Base-by-base conservation (phyloP, 2,329 filamentous ascomycete species). In the Microdochium paspali region DNA sequence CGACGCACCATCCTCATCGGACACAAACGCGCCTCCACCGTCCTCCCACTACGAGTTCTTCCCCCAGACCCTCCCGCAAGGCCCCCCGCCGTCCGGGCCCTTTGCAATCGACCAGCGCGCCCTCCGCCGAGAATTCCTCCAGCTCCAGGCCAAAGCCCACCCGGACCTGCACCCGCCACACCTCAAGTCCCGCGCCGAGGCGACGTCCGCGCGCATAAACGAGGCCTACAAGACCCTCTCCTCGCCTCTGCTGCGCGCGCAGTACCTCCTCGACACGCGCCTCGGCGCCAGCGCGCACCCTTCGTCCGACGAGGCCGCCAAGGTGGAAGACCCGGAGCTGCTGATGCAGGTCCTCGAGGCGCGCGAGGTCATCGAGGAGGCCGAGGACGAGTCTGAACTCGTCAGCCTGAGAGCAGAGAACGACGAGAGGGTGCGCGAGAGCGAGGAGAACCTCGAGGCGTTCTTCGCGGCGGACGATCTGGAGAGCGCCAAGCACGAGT, bases 21-120 rank as follows among this genome's bases (percentile, higher is more conserved):
- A 32, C n/a, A 48, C 15, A 46, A 15, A 45, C n/a, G 23, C 21
- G 39, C 30, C 26, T 9, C 26, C 26, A 0, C 59, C 62, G 3
- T 57, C 68, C 53, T 88, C 84, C 47, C 80, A 91, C 74, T 97
- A 96, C 76, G 80, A 84, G 48, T 80, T 97, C 68, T 98, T 98
- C 73, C 90, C 90, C 1, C 63, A 77, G 26, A 87, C 90, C 3
- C 76, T 96, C 3, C 80, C 90, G 0, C 47, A 65, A 1, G 91
- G 91, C 2, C 86, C 89, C 1, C 93, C 93, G 0, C 91, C 91
- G 0, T 47, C 61, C 0, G 85, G 90, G 0, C 75, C 82, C 49
- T 98, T 97, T 74, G 66, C 72, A 13, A 80, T 97, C 59, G 76
- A 95, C 62, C 62, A 79, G 12, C 72, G 76, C 49, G 71, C 77